These are phyloP conservation scores for Knufia petricola DNA, from an alignment of 2,329 filamentous ascomycete species.

Conservation along the genomic window DNA sequence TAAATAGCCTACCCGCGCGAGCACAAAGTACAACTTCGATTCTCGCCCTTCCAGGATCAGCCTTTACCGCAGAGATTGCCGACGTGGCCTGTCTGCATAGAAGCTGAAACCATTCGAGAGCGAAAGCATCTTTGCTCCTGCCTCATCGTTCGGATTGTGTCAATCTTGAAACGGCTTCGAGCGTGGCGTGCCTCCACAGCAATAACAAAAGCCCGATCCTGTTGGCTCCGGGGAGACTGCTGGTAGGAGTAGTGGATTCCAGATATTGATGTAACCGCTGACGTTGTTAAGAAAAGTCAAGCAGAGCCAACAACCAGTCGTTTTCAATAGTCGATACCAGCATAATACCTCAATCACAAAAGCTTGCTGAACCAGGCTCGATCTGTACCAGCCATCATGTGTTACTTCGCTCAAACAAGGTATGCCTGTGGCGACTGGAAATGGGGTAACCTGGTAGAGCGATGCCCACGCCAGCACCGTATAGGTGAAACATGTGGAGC, in stretches of 20 bases:
- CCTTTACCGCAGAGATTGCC: background rate
- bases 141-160: background rate
- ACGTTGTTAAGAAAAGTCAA: background rate
- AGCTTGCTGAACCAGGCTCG: background rate
- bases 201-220: too few relatives aligned
- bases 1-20: background rate
- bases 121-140: background rate
- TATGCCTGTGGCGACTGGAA: slow-evolving; percentile 21
- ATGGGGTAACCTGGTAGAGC: slow-evolving; percentile 24
- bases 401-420: slow-evolving; percentile 19
- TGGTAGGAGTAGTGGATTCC: background rate
- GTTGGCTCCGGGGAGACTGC: too few relatives aligned
- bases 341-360: background rate
- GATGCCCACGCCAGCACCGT: slow-evolving; percentile 21
- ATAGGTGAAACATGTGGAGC: slow-evolving; percentile 22
- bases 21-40: slow-evolving; percentile 1
- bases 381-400: slow-evolving; percentile 16
- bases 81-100: too few relatives aligned
- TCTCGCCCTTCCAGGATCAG: background rate
- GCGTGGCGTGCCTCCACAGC: too few relatives aligned
- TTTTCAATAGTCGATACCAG: background rate
- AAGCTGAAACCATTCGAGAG: background rate
- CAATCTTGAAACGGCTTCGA: too few relatives aligned
- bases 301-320: background rate
- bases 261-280: background rate